These are phyloP conservation scores for Coniochaeta sp. DNA, from an alignment of 2,329 filamentous ascomycete species.

Conservation along the genomic window DNA sequence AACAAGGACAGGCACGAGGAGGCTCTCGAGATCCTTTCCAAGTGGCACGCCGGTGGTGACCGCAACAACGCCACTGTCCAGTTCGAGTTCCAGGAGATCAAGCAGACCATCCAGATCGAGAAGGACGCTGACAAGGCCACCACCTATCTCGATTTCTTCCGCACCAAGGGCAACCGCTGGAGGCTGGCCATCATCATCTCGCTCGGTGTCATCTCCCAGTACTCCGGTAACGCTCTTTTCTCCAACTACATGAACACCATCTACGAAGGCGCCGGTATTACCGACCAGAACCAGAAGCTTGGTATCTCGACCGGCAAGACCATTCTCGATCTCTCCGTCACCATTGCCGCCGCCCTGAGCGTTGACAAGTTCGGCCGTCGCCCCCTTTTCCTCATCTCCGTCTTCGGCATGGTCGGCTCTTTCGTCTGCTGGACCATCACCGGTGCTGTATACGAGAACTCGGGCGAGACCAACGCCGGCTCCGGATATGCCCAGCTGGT, in stretches of 20 bases:
- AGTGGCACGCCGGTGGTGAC: constrained; percentile 58
- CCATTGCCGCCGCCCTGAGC: constrained; percentile 42
- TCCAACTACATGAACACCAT: constrained; percentile 60
- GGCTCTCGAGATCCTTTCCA: constrained; percentile 52
- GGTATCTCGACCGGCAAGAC: constrained; percentile 50
- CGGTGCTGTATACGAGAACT: constrained; percentile 43
- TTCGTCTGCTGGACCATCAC: constrained; percentile 44
- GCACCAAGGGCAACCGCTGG: constrained; percentile 58
- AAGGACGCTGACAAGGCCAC: constrained; percentile 38
- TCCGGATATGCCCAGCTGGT: constrained; percentile 48
- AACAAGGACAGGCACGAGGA: constrained; percentile 56
- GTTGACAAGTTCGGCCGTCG: constrained; percentile 46
- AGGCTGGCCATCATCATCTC: constrained; percentile 55
- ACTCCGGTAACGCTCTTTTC: constrained; percentile 60
- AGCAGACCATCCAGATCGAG: constrained; percentile 54
- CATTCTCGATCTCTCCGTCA: constrained; percentile 51
- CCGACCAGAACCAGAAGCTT: constrained; percentile 46
- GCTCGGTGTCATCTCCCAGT: constrained; percentile 61
- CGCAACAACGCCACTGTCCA: constrained; percentile 52
- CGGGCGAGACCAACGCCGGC: constrained; percentile 31
- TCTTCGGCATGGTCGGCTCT: constrained; percentile 36
- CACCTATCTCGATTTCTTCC: constrained; percentile 54
- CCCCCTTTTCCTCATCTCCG: constrained; percentile 44
- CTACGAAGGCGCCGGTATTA: constrained; percentile 56
- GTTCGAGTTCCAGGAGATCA: constrained; percentile 61